Evolutionary conservation across 768 basidiomycete genomes (phyloP).

Genomic region (Tephrocybe sp.): DNA sequence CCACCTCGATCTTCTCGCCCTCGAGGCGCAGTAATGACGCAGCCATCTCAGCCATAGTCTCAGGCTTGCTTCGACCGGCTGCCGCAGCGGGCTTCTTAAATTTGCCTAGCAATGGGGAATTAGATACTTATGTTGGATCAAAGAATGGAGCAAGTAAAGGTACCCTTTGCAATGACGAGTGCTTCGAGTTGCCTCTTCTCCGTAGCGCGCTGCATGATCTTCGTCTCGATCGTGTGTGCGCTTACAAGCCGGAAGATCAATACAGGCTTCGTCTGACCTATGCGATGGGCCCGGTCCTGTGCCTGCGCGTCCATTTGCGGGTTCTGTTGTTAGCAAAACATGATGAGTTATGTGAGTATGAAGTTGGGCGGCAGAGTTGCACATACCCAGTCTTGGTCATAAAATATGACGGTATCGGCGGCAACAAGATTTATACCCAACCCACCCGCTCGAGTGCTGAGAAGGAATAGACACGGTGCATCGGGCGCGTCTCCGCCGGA

Average conservation of each 20-base stretch:
- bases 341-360: neutral
- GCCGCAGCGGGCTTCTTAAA: constrained; percentile 73
- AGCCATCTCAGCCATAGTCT: constrained; percentile 80
- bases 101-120: constrained; percentile 52
- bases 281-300: constrained; percentile 93
- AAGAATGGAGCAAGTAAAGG: neutral
- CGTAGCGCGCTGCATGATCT: constrained; percentile 84
- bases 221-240: constrained; percentile 88
- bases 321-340: constrained; percentile 47
- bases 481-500: constrained; percentile 57
- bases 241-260: constrained; percentile 87
- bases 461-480: constrained; percentile 74
- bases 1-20: constrained; percentile 88
- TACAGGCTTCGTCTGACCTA: constrained; percentile 91
- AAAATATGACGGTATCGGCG: constrained; percentile 92
- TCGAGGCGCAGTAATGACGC: constrained; percentile 76
- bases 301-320: constrained; percentile 98
- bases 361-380: neutral
- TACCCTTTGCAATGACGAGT: constrained; percentile 91
- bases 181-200: constrained; percentile 92
- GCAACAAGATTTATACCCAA: constrained; percentile 79
- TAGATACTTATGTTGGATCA: neutral
- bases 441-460: constrained; percentile 80
- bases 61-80: constrained; percentile 47
- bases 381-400: constrained; percentile 87